These are phyloP conservation scores for Sarocladiaceae sp. DNA, from an alignment of 2,329 filamentous ascomycete genomes.

Conservation along the genomic window DNA sequence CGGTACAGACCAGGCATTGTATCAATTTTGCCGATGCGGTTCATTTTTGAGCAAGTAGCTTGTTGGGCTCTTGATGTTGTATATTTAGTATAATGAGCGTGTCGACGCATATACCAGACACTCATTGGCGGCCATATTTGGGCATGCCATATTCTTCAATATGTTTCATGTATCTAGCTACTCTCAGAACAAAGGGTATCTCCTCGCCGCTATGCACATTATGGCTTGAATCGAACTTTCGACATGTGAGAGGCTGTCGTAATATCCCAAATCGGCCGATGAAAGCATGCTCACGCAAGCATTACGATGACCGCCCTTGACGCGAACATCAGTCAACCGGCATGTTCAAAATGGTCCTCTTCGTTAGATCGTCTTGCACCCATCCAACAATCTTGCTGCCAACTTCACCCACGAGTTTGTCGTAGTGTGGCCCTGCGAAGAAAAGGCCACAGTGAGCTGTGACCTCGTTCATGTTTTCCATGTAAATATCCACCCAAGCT, in stretches of 20 bases:
- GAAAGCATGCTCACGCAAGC: not conserved
- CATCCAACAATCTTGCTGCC: constrained; percentile 63
- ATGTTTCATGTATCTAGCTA: no score
- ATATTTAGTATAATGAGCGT: no score
- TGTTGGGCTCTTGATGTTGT: not conserved
- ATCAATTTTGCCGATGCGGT: no score
- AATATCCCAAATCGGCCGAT: no score
- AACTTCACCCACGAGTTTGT: constrained; percentile 71
- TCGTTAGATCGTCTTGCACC: constrained; percentile 59
- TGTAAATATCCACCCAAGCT: constrained; percentile 74
- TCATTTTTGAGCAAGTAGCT: no score
- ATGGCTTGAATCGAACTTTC: no score
- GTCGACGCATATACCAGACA: not conserved
- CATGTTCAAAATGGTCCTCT: constrained; percentile 31
- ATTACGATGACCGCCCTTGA: not conserved
- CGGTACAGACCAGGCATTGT: no score
- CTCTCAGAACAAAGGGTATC: no score
- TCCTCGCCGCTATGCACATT: not conserved
- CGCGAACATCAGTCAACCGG: constrained; percentile 10
- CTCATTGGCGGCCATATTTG: no score
- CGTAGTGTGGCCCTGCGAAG: constrained; percentile 68
- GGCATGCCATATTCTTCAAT: no score
- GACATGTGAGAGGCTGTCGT: no score
- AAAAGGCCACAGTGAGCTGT: constrained; percentile 82
- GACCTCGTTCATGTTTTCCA: constrained; percentile 82